phyloP scores from a whole-genome alignment of 495 filamentous ascomycete species.

The Apodospora peruviana region DNA sequence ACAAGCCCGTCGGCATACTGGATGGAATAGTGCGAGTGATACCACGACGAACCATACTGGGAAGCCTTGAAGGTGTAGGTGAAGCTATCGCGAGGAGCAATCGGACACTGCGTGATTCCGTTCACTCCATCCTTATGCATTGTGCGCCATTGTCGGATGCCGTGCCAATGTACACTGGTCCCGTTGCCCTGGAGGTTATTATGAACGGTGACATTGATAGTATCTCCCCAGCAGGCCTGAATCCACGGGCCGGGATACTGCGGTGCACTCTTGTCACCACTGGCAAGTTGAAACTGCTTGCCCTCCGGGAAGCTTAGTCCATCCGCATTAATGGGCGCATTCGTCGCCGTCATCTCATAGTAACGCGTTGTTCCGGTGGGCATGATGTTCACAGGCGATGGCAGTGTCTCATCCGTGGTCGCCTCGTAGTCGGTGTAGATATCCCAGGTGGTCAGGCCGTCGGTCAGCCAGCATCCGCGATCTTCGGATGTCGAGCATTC shows the following conservation, averaged over 20 bases:
- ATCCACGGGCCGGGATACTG: constrained; percentile 46
- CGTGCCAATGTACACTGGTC: constrained; percentile 45
- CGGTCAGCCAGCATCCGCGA: too few relatives aligned
- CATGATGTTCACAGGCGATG: too few relatives aligned
- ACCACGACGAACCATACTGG: constrained; percentile 33
- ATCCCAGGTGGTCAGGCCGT: too few relatives aligned
- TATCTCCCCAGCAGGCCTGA: constrained; percentile 53
- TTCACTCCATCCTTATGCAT: constrained; percentile 33
- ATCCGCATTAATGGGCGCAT: too few relatives aligned
- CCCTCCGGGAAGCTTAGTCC: too few relatives aligned
- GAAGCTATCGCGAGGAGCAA: constrained; percentile 29
- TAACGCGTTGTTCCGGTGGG: too few relatives aligned
- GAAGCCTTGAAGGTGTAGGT: constrained; percentile 40
- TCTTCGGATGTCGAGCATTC: too few relatives aligned
- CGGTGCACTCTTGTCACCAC: too few relatives aligned
- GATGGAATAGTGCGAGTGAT: constrained; percentile 44
- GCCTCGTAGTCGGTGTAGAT: too few relatives aligned
- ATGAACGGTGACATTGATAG: constrained; percentile 41
- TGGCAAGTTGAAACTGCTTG: constrained; percentile 26
- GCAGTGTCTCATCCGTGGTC: too few relatives aligned
- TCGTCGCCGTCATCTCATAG: too few relatives aligned
- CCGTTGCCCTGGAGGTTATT: constrained; percentile 35
- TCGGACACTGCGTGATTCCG: constrained; percentile 41
- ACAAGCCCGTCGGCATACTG: constrained; percentile 44
- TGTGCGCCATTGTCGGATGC: constrained; percentile 29